These are phyloP conservation scores for Hebeloma cylindrosporum DNA, from an alignment of 768 basidiomycete species.

Conservation along the genomic window DNA sequence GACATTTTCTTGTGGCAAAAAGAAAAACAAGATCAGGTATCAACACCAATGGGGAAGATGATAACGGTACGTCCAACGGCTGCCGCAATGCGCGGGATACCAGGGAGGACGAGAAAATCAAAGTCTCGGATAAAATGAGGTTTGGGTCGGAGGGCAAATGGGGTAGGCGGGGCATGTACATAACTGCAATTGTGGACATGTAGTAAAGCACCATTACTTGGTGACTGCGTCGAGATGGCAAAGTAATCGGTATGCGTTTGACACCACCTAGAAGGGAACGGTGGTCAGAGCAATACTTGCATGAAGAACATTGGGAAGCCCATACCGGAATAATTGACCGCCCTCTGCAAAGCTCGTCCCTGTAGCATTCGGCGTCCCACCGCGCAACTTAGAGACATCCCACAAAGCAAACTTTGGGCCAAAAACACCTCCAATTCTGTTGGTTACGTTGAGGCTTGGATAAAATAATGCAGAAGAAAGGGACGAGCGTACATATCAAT, in stretches of 20 bases:
- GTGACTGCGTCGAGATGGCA: slow-evolving; percentile 65
- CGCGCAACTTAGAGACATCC: slow-evolving; percentile 70
- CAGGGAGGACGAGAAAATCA: slow-evolving; percentile 65
- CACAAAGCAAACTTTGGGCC: slow-evolving; percentile 73
- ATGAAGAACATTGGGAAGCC: slow-evolving; percentile 3
- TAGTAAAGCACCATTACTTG: slow-evolving; percentile 61
- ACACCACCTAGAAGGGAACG: slow-evolving; percentile 59
- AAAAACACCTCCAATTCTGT: slow-evolving; percentile 73
- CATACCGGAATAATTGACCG: slow-evolving; percentile 65
- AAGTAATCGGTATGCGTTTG: slow-evolving; percentile 75
- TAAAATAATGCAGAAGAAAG: slow-evolving; percentile 6
- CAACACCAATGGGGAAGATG: slow-evolving; percentile 65
- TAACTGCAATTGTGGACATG: slow-evolving; percentile 70
- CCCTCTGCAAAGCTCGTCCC: slow-evolving; percentile 68
- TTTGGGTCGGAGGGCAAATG: slow-evolving; percentile 54
- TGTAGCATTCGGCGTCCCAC: slow-evolving; percentile 68
- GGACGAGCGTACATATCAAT: slow-evolving; percentile 60
- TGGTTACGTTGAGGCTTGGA: neutral
- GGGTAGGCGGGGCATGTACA: slow-evolving; percentile 61
- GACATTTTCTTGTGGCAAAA: slow-evolving; percentile 10
- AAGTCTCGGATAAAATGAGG: slow-evolving; percentile 73
- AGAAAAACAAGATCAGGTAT: slow-evolving; percentile 33
- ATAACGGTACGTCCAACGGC: slow-evolving; percentile 60
- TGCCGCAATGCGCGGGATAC: slow-evolving; percentile 66
- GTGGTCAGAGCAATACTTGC: slow-evolving; percentile 1